These are phyloP conservation scores for Trametes sanguinea DNA, from an alignment of 768 basidiomycete genomes.

Conservation along the genomic window DNA sequence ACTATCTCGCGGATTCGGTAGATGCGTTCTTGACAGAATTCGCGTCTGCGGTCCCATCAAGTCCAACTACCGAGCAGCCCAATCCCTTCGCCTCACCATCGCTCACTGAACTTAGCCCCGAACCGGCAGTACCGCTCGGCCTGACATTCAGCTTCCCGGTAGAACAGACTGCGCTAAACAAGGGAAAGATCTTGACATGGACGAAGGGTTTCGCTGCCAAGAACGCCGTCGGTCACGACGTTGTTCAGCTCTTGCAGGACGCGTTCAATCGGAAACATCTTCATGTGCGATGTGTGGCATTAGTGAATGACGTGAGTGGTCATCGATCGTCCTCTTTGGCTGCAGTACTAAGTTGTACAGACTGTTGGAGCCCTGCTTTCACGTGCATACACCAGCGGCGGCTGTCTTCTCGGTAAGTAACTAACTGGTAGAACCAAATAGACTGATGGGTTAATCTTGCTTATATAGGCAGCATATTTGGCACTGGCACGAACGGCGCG, in stretches of 20 bases:
- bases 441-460: too few relatives aligned
- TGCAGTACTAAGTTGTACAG: constrained; percentile 41
- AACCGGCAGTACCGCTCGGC: constrained; percentile 63
- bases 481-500: constrained; percentile 98
- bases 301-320: constrained; percentile 86
- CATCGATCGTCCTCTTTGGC: background rate
- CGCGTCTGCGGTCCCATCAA: constrained; percentile 20
- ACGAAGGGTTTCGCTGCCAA: constrained; percentile 95
- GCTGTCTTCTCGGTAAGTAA: constrained; percentile 65
- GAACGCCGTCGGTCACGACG: constrained; percentile 86
- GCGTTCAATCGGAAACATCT: constrained; percentile 91
- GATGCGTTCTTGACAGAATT: constrained; percentile 86
- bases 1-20: constrained; percentile 97
- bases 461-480: constrained; percentile 75
- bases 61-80: constrained; percentile 19
- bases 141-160: constrained; percentile 98
- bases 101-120: constrained; percentile 29
- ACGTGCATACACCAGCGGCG: constrained; percentile 90
- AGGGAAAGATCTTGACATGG: constrained; percentile 91
- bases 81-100: constrained; percentile 27
- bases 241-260: constrained; percentile 87
- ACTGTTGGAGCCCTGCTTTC: constrained; percentile 95
- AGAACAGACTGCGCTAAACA: constrained; percentile 90
- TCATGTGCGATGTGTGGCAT: constrained; percentile 86
- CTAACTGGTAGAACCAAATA: too few relatives aligned